Evolutionary conservation across 352 stramenopile species (phyloP).

Genomic region (Phytopythium helicoides): DNA sequence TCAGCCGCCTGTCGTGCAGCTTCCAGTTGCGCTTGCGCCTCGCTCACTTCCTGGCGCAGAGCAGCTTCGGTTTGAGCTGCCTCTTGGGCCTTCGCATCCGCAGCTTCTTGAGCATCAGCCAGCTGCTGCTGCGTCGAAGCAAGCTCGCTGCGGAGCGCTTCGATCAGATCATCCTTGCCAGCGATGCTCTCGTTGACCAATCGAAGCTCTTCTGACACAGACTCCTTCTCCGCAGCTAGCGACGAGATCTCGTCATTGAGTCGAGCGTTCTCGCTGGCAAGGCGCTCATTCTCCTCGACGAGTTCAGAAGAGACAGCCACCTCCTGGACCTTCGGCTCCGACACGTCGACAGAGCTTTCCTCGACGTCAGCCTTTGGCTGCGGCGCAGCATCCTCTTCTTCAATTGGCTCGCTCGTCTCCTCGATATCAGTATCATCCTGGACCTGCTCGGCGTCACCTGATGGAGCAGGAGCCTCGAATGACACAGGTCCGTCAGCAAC

Average conservation of each 20-base stretch:
- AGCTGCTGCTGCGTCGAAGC: slow-evolving; percentile 31
- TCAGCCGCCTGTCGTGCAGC: slow-evolving; percentile 17
- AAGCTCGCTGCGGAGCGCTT: slow-evolving; percentile 31
- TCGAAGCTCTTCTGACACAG: slow-evolving; percentile 32
- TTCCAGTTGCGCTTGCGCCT: slow-evolving; percentile 16
- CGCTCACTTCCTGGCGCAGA: slow-evolving; percentile 14
- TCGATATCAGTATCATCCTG: slow-evolving; percentile 9
- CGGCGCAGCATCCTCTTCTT: slow-evolving; percentile 9
- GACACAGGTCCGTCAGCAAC: slow-evolving; percentile 1
- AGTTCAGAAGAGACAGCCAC: slow-evolving; percentile 25
- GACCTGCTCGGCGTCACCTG: background rate
- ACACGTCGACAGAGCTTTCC: slow-evolving; percentile 2
- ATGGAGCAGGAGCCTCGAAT: background rate
- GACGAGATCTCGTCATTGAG: too few relatives aligned
- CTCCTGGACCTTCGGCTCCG: slow-evolving; percentile 16
- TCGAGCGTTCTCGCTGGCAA: slow-evolving; percentile 4
- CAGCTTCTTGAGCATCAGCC: slow-evolving; percentile 19
- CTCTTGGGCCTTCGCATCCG: slow-evolving; percentile 18
- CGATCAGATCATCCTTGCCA: slow-evolving; percentile 38
- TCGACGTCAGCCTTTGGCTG: background rate
- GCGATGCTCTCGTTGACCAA: slow-evolving; percentile 13
- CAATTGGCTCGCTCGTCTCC: slow-evolving; percentile 16
- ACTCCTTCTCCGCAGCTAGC: slow-evolving; percentile 27
- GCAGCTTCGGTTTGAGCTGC: slow-evolving; percentile 23
- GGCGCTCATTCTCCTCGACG: slow-evolving; percentile 37